These are phyloP conservation scores for Neonectria coccinea DNA, from an alignment of 2,329 filamentous ascomycete species.

Conservation along the genomic window DNA sequence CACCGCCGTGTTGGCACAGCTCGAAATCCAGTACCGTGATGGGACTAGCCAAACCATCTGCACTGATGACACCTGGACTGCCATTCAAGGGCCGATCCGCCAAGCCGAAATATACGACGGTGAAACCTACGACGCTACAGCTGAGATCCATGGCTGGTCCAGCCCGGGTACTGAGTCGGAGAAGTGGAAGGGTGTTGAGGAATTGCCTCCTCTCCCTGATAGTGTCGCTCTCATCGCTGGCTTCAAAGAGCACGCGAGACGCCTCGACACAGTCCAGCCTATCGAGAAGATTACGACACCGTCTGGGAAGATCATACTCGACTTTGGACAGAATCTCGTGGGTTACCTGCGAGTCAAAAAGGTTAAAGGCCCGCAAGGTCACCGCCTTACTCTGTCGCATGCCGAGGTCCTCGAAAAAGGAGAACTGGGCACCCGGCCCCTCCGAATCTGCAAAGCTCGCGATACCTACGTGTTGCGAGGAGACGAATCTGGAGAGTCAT, in stretches of 20 bases:
- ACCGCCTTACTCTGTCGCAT: constrained; percentile 60
- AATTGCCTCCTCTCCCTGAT: constrained; percentile 26
- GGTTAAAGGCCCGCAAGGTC: constrained; percentile 51
- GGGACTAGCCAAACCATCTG: constrained; percentile 45
- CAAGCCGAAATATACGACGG: constrained; percentile 64
- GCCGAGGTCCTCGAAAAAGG: constrained; percentile 66
- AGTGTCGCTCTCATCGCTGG: constrained; percentile 51
- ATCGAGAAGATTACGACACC: constrained; percentile 46
- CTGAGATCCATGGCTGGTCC: constrained; percentile 39
- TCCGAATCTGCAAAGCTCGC: constrained; percentile 32
- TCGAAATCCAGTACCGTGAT: constrained; percentile 53
- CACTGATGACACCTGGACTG: constrained; percentile 56
- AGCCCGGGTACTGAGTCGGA: background rate
- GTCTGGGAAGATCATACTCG: constrained; percentile 61
- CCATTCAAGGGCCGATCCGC: constrained; percentile 49
- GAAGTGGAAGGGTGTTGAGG: constrained; percentile 31
- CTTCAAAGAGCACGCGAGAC: constrained; percentile 54
- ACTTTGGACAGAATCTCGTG: constrained; percentile 71
- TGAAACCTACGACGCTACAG: constrained; percentile 60
- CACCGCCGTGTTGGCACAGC: constrained; percentile 53
- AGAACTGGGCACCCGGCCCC: constrained; percentile 52
- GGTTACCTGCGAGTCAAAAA: constrained; percentile 58
- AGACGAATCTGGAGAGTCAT: constrained; percentile 43
- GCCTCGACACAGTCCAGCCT: constrained; percentile 22
- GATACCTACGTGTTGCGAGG: constrained; percentile 27